phyloP scores from a whole-genome alignment of 1,284 basidiomycete genomes.

The Somion occarium region DNA sequence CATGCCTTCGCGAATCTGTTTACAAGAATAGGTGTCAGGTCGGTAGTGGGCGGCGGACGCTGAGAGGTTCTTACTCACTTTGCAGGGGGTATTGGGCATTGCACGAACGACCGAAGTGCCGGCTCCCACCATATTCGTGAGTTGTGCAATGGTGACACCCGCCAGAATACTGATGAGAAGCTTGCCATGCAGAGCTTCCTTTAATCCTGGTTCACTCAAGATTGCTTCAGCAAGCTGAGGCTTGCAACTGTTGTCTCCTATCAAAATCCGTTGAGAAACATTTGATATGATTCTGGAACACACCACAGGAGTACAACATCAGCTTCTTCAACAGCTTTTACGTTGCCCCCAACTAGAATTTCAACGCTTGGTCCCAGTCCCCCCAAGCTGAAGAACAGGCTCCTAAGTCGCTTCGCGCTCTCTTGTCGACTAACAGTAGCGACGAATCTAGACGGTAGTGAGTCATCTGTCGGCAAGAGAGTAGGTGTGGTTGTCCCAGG shows the following conservation, averaged over 20 bases:
- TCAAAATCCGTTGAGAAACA: not conserved
- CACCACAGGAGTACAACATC: conserved; percentile 90
- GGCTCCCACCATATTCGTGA: conserved; percentile 70
- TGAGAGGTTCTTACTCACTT: conserved; percentile 44
- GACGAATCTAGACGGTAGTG: conserved; percentile 80
- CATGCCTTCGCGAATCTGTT: conserved; percentile 95
- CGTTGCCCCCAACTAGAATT: conserved; percentile 67
- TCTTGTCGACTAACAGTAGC: conserved; percentile 85
- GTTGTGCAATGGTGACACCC: conserved; percentile 86
- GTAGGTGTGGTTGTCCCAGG: conserved; percentile 79
- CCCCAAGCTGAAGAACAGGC: conserved; percentile 57
- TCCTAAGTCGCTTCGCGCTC: conserved; percentile 67
- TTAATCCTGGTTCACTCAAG: conserved; percentile 77
- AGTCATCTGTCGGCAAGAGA: conserved; percentile 48
- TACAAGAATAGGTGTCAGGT: not conserved
- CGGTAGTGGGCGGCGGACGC: not conserved
- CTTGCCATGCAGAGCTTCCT: conserved; percentile 84
- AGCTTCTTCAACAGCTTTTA: conserved; percentile 65
- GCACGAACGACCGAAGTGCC: conserved; percentile 88
- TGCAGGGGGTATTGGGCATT: conserved; percentile 99
- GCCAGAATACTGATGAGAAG: conserved; percentile 96
- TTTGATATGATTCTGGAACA: conserved; percentile 20
- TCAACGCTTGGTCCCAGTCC: conserved; percentile 62
- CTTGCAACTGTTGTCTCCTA: conserved; percentile 60
- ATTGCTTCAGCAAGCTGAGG: conserved; percentile 85